Conservation (phyloP, 306 rosid species). For the Quercus agrifolia region DNA sequence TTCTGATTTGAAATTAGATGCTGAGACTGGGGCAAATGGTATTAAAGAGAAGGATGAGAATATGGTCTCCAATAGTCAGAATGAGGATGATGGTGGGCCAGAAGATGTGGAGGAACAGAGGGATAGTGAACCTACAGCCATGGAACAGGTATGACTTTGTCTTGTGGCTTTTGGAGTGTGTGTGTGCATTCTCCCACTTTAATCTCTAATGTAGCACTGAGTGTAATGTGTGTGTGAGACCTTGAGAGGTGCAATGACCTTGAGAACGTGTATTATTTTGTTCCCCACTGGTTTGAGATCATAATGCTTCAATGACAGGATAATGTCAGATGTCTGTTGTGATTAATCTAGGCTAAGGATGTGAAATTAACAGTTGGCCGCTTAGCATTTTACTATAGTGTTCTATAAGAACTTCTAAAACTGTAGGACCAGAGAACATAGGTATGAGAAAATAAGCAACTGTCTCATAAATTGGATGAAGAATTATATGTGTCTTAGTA, state of each 20-base stretch:
- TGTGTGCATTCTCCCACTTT: too few species aligned
- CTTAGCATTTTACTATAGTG: too few species aligned
- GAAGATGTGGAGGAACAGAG: constrained; percentile 44
- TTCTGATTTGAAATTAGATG: constrained; percentile 57
- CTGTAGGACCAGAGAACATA: not conserved
- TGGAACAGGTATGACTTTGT: constrained; percentile 64
- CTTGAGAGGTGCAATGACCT: not conserved
- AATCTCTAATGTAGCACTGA: not conserved
- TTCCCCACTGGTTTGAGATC: not conserved
- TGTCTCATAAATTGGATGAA: too few species aligned
- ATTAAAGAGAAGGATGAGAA: constrained; percentile 36
- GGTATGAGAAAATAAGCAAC: too few species aligned
- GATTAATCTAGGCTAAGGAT: not conserved
- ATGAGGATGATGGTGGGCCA: constrained; percentile 35
- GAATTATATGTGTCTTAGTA: too few species aligned
- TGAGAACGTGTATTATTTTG: not conserved
- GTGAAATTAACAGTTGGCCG: too few species aligned
- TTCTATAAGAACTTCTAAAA: not conserved
- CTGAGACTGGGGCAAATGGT: constrained; percentile 30
- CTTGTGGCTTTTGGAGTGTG: not conserved
- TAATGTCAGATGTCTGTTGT: not conserved
- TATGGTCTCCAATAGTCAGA: constrained; percentile 15
- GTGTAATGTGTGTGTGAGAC: not conserved
- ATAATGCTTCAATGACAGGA: not conserved
- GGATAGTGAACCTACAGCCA: constrained; percentile 48